Evolutionary conservation across 768 basidiomycete species (phyloP).

Genomic region (Macrolepiota albuminosa): DNA sequence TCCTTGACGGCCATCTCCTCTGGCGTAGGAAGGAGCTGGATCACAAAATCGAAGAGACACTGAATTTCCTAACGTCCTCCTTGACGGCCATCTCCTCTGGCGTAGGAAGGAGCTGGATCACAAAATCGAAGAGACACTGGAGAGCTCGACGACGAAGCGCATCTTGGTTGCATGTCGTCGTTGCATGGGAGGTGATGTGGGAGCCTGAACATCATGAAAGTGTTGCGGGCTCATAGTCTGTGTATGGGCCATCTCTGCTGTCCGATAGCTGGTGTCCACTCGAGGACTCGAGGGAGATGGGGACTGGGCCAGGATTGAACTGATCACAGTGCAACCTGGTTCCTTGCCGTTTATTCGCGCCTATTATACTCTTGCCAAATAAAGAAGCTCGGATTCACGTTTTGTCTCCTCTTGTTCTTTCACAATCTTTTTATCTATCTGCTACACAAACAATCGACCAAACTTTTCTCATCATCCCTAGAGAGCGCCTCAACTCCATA

Average conservation of each 20-base stretch:
- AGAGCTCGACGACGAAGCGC: slow-evolving; percentile 75
- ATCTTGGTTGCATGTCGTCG: slow-evolving; percentile 46
- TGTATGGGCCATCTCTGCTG: slow-evolving; percentile 33
- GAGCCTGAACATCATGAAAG: slow-evolving; percentile 25
- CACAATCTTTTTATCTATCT: background rate
- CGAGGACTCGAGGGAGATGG: slow-evolving; percentile 17
- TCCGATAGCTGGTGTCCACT: slow-evolving; percentile 10
- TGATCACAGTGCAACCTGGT: slow-evolving; percentile 17
- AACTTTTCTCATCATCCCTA: background rate
- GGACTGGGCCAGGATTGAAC: slow-evolving; percentile 16
- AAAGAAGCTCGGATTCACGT: slow-evolving; percentile 10
- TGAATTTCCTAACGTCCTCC: slow-evolving; percentile 94
- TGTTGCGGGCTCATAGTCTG: slow-evolving; percentile 37
- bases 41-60: slow-evolving; percentile 89
- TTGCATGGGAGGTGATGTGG: slow-evolving; percentile 27
- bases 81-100: slow-evolving; percentile 89
- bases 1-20: slow-evolving; percentile 95
- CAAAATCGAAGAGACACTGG: slow-evolving; percentile 90
- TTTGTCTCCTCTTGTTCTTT: slow-evolving; percentile 4
- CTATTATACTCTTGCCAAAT: slow-evolving; percentile 21
- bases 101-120: slow-evolving; percentile 87
- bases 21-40: slow-evolving; percentile 83
- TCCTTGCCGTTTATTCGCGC: slow-evolving; percentile 13
- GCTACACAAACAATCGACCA: background rate
- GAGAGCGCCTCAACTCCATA: background rate